Base-by-base conservation (phyloP, 1,139 yeast species). In the Meyerozyma smithsonii region DNA sequence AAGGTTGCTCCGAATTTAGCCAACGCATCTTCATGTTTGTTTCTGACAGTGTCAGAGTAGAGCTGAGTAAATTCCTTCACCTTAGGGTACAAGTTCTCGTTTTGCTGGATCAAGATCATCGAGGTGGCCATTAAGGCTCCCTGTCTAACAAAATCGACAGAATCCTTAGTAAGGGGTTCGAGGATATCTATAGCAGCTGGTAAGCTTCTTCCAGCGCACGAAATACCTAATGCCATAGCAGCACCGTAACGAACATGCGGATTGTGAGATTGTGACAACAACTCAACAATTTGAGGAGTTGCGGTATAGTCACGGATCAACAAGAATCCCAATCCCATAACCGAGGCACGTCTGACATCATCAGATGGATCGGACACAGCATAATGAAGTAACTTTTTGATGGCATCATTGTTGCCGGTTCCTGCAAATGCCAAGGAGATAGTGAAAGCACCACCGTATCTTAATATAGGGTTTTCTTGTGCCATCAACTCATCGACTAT, bases 181-280 rank as follows among this genome's bases (percentile, higher is more conserved):
- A 92, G 74, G 17, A 94, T 89, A 48, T 89, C 96, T 46, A 92
- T 77, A 0, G 98, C 98, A 35, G 92, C 82, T 41, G 84, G 80
- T 42, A 86, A 69, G 4, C 90, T 94, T 59, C 95, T 84, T 40
- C 98, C 98, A 21, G 97, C 97, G 71, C 97, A 90, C 3, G 97
- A 81, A 45, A 94, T 86, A 64, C 97, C 98, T 49, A 92, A 74
- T 0, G 99, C 98, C 80, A 92, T 72, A 3, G 97, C 96, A 32
- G 97, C 85, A 66, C 99, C 99, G 59, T 94, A 92, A 64, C 99
- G 86, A 24, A 94, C 98, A 59, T 94, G 97, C 12, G 98, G 96
- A 59, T 92, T 94, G 62, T 92, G 97, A 1, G 96, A 87, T 63
- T 90, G 96, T 1, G 96, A 80, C 52, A 94, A 74, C 46, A 92